Percentiles rank a stretch among this genome's conserved stretches.
These are phyloP conservation scores for Hondaea fermentalgiana DNA, from an alignment of 108 stramenopile genomes.

Conservation along the genomic window DNA sequence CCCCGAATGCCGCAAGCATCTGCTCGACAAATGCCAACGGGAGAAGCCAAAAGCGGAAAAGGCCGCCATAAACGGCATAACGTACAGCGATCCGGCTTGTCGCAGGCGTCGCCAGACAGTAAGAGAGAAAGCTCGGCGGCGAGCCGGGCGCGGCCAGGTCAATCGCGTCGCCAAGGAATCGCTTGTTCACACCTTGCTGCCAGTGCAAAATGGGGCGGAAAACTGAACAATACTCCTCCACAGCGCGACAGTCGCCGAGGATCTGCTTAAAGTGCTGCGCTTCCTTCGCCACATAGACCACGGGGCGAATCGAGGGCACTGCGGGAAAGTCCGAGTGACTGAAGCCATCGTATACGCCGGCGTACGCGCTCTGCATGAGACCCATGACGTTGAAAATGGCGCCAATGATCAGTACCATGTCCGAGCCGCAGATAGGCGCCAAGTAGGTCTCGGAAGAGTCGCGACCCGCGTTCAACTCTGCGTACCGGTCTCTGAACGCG, in stretches of 20 bases:
- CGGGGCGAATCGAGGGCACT: not conserved
- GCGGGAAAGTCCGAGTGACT: not conserved
- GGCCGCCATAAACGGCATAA: not conserved
- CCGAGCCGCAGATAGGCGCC: not conserved
- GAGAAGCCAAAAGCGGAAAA: not conserved
- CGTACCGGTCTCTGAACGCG: not conserved
- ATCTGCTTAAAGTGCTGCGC: not conserved
- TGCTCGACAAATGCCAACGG: not conserved
- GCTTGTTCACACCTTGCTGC: not conserved
- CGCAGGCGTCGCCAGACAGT: not conserved
- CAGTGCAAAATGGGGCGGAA: slow-evolving; percentile 2
- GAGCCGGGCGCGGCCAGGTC: not conserved
- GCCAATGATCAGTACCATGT: not conserved
- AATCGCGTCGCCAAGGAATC: not conserved
- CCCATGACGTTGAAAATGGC: not conserved
- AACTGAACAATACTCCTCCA: not conserved
- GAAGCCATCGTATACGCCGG: not conserved
- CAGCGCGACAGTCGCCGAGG: not conserved
- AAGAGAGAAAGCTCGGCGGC: not conserved
- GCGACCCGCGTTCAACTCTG: too few species aligned
- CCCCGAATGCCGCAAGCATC: not conserved
- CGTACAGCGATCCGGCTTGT: not conserved
- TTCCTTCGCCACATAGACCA: not conserved
- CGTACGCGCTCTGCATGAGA: not conserved
- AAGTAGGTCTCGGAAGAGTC: too few species aligned